A percentile compares a stretch with the other conserved stretches of the same genome.
Conservation (phyloP, 1,284 basidiomycete species). For the Clitocybe nebularis region DNA sequence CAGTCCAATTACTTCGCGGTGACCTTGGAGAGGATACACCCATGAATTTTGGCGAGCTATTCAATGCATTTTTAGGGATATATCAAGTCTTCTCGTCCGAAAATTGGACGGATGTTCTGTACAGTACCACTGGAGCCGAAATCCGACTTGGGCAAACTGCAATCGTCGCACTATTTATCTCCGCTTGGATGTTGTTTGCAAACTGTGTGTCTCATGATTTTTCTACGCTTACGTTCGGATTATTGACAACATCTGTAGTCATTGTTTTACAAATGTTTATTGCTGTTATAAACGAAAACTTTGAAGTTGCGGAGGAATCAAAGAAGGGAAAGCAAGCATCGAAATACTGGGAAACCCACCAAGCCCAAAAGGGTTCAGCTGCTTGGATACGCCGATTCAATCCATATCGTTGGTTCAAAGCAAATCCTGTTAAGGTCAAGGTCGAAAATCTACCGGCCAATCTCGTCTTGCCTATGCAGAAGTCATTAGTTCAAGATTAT, state of each 20-base stretch:
- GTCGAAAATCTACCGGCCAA: slow-evolving; percentile 71
- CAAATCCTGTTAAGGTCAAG: slow-evolving; percentile 70
- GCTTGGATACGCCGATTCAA: slow-evolving; percentile 80
- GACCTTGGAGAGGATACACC: slow-evolving; percentile 56
- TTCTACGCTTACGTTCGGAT: slow-evolving; percentile 5
- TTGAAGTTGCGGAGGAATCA: slow-evolving; percentile 87
- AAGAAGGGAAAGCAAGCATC: slow-evolving; percentile 84
- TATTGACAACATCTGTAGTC: slow-evolving; percentile 47
- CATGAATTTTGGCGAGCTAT: slow-evolving; percentile 88
- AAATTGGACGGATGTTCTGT: slow-evolving; percentile 90
- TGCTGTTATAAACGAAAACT: slow-evolving; percentile 98
- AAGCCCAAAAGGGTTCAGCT: slow-evolving; percentile 47
- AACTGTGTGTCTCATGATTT: slow-evolving; percentile 64
- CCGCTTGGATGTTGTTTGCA: slow-evolving; percentile 88
- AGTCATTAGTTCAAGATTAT: slow-evolving; percentile 66
- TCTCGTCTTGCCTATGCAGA: slow-evolving; percentile 74
- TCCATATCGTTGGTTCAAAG: slow-evolving; percentile 82
- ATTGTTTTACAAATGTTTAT: slow-evolving; percentile 98
- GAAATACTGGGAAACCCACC: slow-evolving; percentile 57
- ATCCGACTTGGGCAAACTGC: slow-evolving; percentile 66
- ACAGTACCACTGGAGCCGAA: slow-evolving; percentile 65
- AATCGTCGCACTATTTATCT: slow-evolving; percentile 74
- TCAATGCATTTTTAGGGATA: slow-evolving; percentile 85
- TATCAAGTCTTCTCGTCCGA: slow-evolving; percentile 95
- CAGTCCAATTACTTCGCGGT: slow-evolving; percentile 75